These are phyloP conservation scores for Hydnomerulius pinastri DNA, from an alignment of 768 basidiomycete species.

Conservation along the genomic window DNA sequence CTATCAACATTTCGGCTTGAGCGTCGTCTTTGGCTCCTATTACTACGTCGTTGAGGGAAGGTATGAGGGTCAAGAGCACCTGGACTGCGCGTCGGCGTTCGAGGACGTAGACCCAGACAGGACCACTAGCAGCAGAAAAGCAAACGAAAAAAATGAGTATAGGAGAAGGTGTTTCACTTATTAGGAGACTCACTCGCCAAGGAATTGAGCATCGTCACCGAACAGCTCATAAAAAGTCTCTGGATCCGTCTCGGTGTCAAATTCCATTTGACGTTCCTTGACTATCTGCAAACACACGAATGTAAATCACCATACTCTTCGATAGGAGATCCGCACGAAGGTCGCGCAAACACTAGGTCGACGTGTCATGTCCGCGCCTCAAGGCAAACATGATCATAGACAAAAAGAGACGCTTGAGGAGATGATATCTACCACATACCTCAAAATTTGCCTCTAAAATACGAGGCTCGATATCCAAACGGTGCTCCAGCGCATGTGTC, in stretches of 20 bases:
- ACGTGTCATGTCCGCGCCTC: conserved; percentile 9
- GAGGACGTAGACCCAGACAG: conserved; percentile 91
- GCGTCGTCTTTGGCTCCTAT: conserved; percentile 70
- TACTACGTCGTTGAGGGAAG: conserved; percentile 51
- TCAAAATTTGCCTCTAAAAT: conserved; percentile 84
- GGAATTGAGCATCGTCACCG: conserved; percentile 70
- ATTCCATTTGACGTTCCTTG: conserved; percentile 88
- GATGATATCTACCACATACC: conserved; percentile 41
- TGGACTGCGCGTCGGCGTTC: conserved; percentile 81
- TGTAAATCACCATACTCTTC: conserved; percentile 17
- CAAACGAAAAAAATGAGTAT: conserved; percentile 8
- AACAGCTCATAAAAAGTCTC: conserved; percentile 80
- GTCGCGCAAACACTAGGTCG: background rate
- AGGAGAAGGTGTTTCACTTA: background rate
- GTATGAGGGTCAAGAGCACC: conserved; percentile 79
- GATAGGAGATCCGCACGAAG: conserved; percentile 16
- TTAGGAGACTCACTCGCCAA: conserved; percentile 66
- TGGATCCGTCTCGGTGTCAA: conserved; percentile 80
- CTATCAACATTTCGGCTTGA: conserved; percentile 79
- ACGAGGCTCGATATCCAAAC: conserved; percentile 79
- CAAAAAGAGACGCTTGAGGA: conserved; percentile 4
- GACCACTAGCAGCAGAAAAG: conserved; percentile 52
- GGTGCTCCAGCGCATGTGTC: conserved; percentile 67
- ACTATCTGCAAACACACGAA: conserved; percentile 55
- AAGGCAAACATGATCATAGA: background rate